Conservation (phyloP, 2,329 filamentous ascomycete genomes). For the Fusarium virguliforme region DNA sequence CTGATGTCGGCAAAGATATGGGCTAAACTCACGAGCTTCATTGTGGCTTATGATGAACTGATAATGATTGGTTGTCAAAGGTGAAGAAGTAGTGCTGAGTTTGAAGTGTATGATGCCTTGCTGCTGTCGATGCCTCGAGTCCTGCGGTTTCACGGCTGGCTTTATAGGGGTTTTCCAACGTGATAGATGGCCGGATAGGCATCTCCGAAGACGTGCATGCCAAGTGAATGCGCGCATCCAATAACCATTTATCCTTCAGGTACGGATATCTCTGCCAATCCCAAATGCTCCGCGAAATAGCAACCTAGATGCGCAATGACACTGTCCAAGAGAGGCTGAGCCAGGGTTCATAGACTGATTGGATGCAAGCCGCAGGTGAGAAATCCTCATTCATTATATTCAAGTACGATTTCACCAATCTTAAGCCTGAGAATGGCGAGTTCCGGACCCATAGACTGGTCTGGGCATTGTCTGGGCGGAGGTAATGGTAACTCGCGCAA, state of each 20-base stretch:
- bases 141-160: background rate
- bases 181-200: background rate
- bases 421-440: background rate
- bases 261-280: background rate
- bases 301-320: background rate
- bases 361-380: background rate
- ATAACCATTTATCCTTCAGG: background rate
- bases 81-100: background rate
- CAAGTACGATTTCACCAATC: background rate
- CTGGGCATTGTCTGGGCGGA: background rate
- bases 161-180: background rate
- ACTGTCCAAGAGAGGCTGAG: background rate
- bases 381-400: background rate
- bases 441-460: background rate
- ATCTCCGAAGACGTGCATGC: background rate
- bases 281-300: background rate
- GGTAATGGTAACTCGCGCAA: background rate
- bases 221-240: background rate
- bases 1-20: background rate
- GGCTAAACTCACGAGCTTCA: background rate
- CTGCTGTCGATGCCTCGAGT: background rate
- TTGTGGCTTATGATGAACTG: background rate
- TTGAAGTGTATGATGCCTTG: background rate
- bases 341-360: background rate
- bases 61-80: background rate